A percentile compares a stretch with the other conserved stretches of the same genome.
Conservation (phyloP, 495 filamentous ascomycete species). For the Podospora tetraspora region DNA sequence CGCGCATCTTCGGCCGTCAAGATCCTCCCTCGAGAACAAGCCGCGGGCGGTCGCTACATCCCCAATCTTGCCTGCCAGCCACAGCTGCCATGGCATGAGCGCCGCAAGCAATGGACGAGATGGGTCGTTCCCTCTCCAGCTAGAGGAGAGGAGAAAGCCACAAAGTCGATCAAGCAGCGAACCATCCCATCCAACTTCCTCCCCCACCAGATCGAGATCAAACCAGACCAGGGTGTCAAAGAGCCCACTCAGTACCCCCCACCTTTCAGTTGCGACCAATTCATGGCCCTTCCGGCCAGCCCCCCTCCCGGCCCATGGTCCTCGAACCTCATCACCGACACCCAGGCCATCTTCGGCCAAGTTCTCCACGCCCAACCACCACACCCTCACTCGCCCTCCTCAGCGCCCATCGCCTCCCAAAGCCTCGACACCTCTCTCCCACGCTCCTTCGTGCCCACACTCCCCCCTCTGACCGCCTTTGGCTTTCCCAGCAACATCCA, state of each 20-base stretch:
- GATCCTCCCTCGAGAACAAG: neutral
- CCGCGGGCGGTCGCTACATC: constrained; percentile 23
- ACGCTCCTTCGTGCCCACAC: constrained; percentile 24
- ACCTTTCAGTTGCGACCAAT: neutral
- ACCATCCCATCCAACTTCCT: constrained; percentile 16
- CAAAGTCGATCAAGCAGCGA: constrained; percentile 3
- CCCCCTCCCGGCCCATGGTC: constrained; percentile 26
- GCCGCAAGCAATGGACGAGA: constrained; percentile 36
- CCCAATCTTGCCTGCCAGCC: constrained; percentile 18
- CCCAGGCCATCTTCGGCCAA: constrained; percentile 39
- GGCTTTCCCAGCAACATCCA: constrained; percentile 18
- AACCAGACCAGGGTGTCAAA: neutral
- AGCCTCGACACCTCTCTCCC: constrained; percentile 5
- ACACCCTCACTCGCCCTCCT: neutral
- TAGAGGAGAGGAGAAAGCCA: neutral
- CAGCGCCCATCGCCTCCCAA: constrained; percentile 22
- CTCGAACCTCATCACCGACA: constrained; percentile 21
- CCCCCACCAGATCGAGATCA: constrained; percentile 10
- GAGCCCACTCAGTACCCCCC: constrained; percentile 1
- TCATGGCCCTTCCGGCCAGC: neutral
- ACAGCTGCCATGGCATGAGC: constrained; percentile 43
- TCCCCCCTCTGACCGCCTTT: constrained; percentile 22
- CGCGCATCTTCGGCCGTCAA: constrained; percentile 19
- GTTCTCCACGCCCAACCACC: constrained; percentile 29
- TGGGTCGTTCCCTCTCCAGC: constrained; percentile 20